A percentile compares a stretch with the other conserved stretches of the same genome.
phyloP scores from a whole-genome alignment of 2,329 filamentous ascomycete genomes.

The Huntiella moniliformis region DNA sequence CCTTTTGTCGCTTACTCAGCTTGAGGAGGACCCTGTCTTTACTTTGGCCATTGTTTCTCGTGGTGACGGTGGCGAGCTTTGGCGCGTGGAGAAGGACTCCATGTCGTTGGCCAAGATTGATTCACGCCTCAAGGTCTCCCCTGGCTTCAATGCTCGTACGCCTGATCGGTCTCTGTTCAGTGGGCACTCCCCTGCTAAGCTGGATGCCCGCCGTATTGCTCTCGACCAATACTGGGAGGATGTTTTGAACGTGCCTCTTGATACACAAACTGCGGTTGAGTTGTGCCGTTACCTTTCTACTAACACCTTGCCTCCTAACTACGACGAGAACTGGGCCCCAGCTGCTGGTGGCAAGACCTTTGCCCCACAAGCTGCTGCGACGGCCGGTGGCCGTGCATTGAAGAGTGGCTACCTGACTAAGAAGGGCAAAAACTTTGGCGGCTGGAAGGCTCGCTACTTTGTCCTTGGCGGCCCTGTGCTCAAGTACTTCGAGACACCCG shows the following conservation, averaged over 20 bases:
- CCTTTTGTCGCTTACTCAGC: constrained; percentile 56
- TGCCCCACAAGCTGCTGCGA: constrained; percentile 18
- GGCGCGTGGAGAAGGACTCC: constrained; percentile 88
- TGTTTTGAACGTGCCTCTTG: constrained; percentile 65
- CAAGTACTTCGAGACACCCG: constrained; percentile 81
- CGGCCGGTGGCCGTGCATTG: constrained; percentile 46
- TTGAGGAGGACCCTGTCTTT: constrained; percentile 87
- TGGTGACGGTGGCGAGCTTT: constrained; percentile 59
- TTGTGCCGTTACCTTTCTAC: constrained; percentile 76
- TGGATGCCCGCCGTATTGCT: constrained; percentile 67
- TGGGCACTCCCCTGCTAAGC: constrained; percentile 81
- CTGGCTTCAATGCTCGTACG: constrained; percentile 52
- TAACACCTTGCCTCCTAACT: constrained; percentile 41
- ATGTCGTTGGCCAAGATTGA: constrained; percentile 66
- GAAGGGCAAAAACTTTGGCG: constrained; percentile 93
- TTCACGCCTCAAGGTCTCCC: constrained; percentile 51
- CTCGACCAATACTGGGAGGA: constrained; percentile 74
- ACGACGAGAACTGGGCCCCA: constrained; percentile 30
- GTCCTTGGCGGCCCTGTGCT: constrained; percentile 42
- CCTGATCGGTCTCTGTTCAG: constrained; percentile 77
- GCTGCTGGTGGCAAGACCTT: constrained; percentile 21
- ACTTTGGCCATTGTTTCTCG: constrained; percentile 72
- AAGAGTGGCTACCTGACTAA: constrained; percentile 91
- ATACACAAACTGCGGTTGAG: constrained; percentile 55
- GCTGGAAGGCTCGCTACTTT: constrained; percentile 75